Percentiles rank a stretch among this genome's conserved stretches.
These are phyloP conservation scores for Aspergillus ellipticus DNA, from an alignment of 495 filamentous ascomycete genomes.

Conservation along the genomic window DNA sequence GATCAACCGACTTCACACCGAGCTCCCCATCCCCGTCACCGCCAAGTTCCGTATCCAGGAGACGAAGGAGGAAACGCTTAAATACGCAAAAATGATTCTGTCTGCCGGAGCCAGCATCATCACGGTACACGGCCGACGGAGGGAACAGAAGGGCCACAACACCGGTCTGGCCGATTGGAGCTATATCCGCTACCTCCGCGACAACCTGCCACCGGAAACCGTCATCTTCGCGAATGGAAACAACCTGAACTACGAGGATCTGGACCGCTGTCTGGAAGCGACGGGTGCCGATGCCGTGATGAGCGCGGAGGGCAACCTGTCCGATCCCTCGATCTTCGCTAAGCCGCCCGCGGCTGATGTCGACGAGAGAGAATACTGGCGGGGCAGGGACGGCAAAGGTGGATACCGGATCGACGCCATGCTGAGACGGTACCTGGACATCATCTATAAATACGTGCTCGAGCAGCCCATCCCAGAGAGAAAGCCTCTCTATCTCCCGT, in stretches of 20 bases:
- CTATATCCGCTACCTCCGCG: slow-evolving; percentile 73
- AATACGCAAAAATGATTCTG: slow-evolving; percentile 86
- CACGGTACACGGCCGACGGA: slow-evolving; percentile 81
- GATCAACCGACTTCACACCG: slow-evolving; percentile 70
- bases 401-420: slow-evolving; percentile 89
- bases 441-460: slow-evolving; percentile 73
- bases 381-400: slow-evolving; percentile 71
- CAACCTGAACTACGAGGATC: slow-evolving; percentile 75
- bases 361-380: slow-evolving; percentile 78
- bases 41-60: slow-evolving; percentile 94
- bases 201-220: slow-evolving; percentile 78
- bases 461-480: slow-evolving; percentile 57
- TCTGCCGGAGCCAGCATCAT: slow-evolving; percentile 87
- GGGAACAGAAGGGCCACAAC: slow-evolving; percentile 95
- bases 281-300: slow-evolving; percentile 93
- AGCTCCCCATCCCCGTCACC: slow-evolving; percentile 76
- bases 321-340: slow-evolving; percentile 84
- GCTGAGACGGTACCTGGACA: slow-evolving; percentile 82
- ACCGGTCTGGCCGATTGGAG: slow-evolving; percentile 93
- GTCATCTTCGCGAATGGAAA: slow-evolving; percentile 98
- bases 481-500: slow-evolving; percentile 69
- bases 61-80: slow-evolving; percentile 76
- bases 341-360: slow-evolving; percentile 57
- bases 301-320: slow-evolving; percentile 91
- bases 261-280: slow-evolving; percentile 72